A percentile compares a stretch with the other conserved stretches of the same genome.
phyloP scores from a whole-genome alignment of 2,329 filamentous ascomycete genomes.

The Fusarium praegraminearum region DNA sequence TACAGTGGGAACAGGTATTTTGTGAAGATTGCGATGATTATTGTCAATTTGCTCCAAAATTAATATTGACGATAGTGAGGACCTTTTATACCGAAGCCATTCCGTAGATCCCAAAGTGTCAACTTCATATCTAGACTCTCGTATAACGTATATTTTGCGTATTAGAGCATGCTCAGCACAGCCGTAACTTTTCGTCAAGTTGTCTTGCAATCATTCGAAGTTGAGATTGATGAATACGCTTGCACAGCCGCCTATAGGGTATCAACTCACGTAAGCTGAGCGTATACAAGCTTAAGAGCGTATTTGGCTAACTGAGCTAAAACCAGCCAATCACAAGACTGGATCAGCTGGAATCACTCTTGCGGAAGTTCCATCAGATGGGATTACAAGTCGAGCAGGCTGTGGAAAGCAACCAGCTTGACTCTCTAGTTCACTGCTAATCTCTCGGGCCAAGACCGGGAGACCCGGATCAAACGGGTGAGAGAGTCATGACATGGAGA shows the following conservation, averaged over 20 bases:
- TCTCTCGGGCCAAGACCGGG: neutral
- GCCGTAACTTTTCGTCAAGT: neutral
- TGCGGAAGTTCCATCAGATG: neutral
- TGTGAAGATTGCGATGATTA: neutral
- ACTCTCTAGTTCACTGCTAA: neutral
- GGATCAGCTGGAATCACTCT: neutral
- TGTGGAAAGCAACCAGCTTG: neutral
- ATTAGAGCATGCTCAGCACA: neutral
- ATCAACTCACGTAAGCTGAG: neutral
- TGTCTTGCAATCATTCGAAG: neutral
- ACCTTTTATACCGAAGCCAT: fast-evolving
- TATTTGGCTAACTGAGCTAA: neutral
- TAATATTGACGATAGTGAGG: no score
- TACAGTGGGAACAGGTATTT: no score
- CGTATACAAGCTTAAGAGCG: conserved; percentile 6
- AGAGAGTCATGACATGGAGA: conserved; percentile 11
- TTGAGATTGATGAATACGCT: neutral
- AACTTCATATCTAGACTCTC: no score
- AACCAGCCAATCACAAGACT: neutral
- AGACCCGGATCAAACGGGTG: neutral
- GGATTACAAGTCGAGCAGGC: neutral
- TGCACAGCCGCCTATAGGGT: neutral
- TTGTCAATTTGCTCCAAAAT: no score
- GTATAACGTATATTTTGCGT: neutral
- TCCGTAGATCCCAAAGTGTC: neutral